Evolutionary conservation across 768 basidiomycete species (phyloP), one percentile per base, ranked within the genome.

Genomic region (Hirschioporus abietinus): DNA sequence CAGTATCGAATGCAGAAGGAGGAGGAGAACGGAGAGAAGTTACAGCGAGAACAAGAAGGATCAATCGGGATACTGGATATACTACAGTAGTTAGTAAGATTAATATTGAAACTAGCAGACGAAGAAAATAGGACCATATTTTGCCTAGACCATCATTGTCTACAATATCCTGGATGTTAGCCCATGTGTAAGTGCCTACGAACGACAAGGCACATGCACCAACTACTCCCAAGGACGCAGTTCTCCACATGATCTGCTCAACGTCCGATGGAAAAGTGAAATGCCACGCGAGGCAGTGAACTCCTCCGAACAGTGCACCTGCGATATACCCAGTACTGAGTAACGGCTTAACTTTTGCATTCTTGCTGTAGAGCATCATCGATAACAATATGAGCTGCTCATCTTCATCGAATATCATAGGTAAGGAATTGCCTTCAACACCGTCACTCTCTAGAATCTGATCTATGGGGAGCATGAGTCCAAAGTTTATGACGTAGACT

Each of bases 251-350:
- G 4, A 68, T 52, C 58, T 66, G 26, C 57, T 75, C 76, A 1
- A 30, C 20, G 9, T 64, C 26, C 1, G 69, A 68, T 10, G 74
- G 73, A 60, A 77, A 77, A 0, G 66, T 17, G 34, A 72, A 73
- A 25, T 64, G 23, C 77, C 77, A 77, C 7, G 70, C 74, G 30
- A 76, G 65, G 61, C 69, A 74, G 61, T 75, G 76, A 18, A 73
- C 66, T 8, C 34, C 70, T 1, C 75, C 72, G 35, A 77, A 77
- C 42, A 52, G 6, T 52, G 42, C 42, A 15, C 42, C 42, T 52
- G 42, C 42, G 20, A 52, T 20, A 10, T 4, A 3, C 5, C 6
- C 3, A 24, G 60, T 61, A 9, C 10, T 24, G 4, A 52, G 20
- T 5, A 52, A 10, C 15, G 42, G 20, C 12, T 5, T 52, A 3